These are phyloP conservation scores for Elaphomyces granulatus DNA, from an alignment of 495 filamentous ascomycete species.

Conservation along the genomic window DNA sequence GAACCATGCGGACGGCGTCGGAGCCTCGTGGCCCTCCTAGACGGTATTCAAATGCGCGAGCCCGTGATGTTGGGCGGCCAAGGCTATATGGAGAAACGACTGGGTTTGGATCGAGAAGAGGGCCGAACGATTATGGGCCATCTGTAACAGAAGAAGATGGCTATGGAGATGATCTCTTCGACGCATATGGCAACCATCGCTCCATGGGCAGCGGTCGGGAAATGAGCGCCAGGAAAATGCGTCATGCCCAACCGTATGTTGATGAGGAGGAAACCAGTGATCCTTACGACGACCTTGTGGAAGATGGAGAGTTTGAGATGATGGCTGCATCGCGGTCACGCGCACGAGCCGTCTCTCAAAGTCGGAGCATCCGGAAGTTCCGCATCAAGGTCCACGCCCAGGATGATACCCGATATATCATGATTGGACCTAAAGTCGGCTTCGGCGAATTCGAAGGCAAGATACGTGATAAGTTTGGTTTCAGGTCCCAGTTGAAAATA, in stretches of 20 bases:
- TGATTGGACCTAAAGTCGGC: slow-evolving; percentile 57
- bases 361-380: slow-evolving; percentile 42
- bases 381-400: slow-evolving; percentile 76
- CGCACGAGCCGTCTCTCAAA: slow-evolving; percentile 16
- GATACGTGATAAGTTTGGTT: slow-evolving; percentile 72
- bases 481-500: slow-evolving; percentile 58
- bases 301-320: slow-evolving; percentile 76
- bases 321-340: slow-evolving; percentile 29
- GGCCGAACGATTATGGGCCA: slow-evolving; percentile 16
- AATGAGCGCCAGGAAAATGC: slow-evolving; percentile 21
- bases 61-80: slow-evolving; percentile 2
- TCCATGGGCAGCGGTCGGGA: slow-evolving; percentile 6
- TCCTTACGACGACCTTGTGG: slow-evolving; percentile 40
- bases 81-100: slow-evolving; percentile 10
- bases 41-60: slow-evolving; percentile 9
- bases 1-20: slow-evolving; percentile 40
- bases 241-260: slow-evolving; percentile 45
- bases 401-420: slow-evolving; percentile 89
- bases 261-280: slow-evolving; percentile 60
- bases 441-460: slow-evolving; percentile 61
- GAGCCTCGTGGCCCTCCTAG: slow-evolving; percentile 33
- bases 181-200: slow-evolving; percentile 41
- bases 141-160: slow-evolving; percentile 29
- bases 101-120: slow-evolving; percentile 21
- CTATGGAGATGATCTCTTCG: slow-evolving; percentile 54